Conservation (phyloP, 129 eudicot genomes). For the Daucus carota region DNA sequence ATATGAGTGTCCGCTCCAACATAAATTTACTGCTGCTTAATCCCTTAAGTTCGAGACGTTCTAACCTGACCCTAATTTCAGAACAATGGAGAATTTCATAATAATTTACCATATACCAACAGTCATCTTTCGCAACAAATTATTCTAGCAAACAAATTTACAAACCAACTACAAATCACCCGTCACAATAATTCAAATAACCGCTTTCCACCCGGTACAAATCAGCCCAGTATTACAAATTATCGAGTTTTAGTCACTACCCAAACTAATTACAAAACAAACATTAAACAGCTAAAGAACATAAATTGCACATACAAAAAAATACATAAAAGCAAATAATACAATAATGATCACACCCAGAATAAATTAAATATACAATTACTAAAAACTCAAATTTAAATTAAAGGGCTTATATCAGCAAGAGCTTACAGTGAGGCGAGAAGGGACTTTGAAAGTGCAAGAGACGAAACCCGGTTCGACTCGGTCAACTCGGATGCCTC, state of each 20-base stretch:
- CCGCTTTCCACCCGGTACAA: background rate
- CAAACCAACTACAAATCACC: background rate
- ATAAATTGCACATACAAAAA: background rate
- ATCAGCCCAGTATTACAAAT: background rate
- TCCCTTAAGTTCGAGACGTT: background rate
- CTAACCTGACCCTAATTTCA: background rate
- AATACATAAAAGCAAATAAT: background rate
- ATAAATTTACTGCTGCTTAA: too few relatives aligned
- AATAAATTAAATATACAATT: too few relatives aligned
- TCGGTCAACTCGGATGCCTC: slow-evolving; percentile 42
- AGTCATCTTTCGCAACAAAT: too few relatives aligned
- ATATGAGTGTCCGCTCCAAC: too few relatives aligned
- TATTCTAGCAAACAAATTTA: background rate
- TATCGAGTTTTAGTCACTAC: background rate
- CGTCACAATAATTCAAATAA: background rate
- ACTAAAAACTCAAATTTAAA: too few relatives aligned
- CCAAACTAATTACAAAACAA: too few relatives aligned
- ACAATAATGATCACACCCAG: too few relatives aligned
- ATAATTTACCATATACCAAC: too few relatives aligned
- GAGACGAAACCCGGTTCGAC: slow-evolving; percentile 32
- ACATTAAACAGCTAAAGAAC: background rate
- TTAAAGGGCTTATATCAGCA: background rate
- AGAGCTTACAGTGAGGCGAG: slow-evolving; percentile 40
- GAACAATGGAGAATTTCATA: background rate
- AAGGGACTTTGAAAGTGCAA: slow-evolving; percentile 43